Evolutionary conservation across 345 rosid species (phyloP).

Genomic region (Gossypium sturtianum): DNA sequence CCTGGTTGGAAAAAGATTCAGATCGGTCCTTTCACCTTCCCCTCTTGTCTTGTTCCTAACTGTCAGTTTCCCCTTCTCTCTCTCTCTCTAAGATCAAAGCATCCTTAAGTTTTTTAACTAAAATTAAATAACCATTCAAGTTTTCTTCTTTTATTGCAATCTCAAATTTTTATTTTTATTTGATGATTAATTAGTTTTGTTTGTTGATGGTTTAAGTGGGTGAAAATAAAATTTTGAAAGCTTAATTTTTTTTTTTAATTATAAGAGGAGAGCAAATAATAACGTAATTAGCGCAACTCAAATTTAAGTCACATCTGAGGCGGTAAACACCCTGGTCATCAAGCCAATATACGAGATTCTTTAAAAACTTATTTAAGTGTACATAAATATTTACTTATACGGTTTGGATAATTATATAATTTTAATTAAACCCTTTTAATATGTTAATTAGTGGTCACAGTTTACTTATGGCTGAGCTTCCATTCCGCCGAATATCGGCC

Average conservation of each 20-base stretch:
- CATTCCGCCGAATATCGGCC: not conserved
- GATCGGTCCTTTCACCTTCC: constrained; percentile 26
- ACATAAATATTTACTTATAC: too few relatives aligned
- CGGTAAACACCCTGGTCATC: accelerated
- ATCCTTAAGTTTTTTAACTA: not conserved
- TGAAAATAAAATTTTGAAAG: not conserved
- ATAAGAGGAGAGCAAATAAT: too few relatives aligned
- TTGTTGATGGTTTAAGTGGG: not conserved
- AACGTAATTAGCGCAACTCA: accelerated
- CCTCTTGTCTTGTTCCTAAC: constrained; percentile 41
- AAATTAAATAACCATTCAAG: too few relatives aligned
- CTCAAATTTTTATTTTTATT: not conserved
- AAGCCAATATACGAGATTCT: accelerated
- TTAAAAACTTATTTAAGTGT: too few relatives aligned
- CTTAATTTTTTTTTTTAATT: too few relatives aligned
- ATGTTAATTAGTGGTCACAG: not conserved
- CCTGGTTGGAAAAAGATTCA: constrained; percentile 45
- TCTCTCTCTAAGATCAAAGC: not conserved
- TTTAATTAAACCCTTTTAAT: not conserved
- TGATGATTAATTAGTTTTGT: not conserved
- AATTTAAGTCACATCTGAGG: accelerated
- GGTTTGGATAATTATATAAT: too few relatives aligned
- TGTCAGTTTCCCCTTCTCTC: constrained; percentile 27
- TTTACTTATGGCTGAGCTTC: not conserved
- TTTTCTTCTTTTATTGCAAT: too few relatives aligned